A percentile compares a stretch with the other conserved stretches of the same genome.
These are phyloP conservation scores for Calonectria pseudoreteaudii DNA, from an alignment of 2,329 filamentous ascomycete genomes.

Conservation along the genomic window DNA sequence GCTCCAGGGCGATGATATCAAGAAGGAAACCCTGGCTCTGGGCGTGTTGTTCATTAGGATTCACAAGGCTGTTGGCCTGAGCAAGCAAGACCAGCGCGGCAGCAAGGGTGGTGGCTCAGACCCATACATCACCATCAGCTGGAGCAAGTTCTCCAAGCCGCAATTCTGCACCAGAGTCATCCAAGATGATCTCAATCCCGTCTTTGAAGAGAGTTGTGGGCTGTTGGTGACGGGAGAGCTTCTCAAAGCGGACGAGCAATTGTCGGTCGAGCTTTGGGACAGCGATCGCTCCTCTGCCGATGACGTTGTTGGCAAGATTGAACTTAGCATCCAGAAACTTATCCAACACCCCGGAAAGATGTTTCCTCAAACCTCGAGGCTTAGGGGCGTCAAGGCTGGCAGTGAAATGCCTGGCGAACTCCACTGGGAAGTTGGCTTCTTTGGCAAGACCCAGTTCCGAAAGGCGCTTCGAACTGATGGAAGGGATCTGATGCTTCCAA, in stretches of 20 bases:
- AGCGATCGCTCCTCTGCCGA: constrained; percentile 93
- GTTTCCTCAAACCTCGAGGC: constrained; percentile 88
- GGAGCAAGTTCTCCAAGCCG: constrained; percentile 96
- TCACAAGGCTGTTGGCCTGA: constrained; percentile 86
- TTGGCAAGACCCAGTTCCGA: constrained; percentile 89
- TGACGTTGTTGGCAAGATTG: constrained; percentile 94
- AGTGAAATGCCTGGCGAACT: constrained; percentile 93
- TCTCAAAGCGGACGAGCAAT: constrained; percentile 92
- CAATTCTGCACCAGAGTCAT: constrained; percentile 98
- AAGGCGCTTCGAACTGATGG: constrained; percentile 88
- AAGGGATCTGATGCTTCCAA: constrained; percentile 81
- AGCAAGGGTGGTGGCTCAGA: constrained; percentile 90
- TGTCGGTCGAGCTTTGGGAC: constrained; percentile 96
- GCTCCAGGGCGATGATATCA: constrained; percentile 89
- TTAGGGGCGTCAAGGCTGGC: constrained; percentile 84
- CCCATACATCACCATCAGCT: constrained; percentile 93
- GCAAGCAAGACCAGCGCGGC: constrained; percentile 89
- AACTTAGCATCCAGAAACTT: constrained; percentile 93
- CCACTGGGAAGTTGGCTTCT: constrained; percentile 96
- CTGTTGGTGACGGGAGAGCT: constrained; percentile 89
- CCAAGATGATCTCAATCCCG: constrained; percentile 90
- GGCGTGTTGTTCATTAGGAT: constrained; percentile 95
- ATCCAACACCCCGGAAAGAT: constrained; percentile 92
- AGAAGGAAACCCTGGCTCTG: constrained; percentile 87
- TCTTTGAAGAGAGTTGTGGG: constrained; percentile 90